Evolutionary conservation across 441 rosid species (phyloP), one percentile per base, ranked within the genome.

Genomic region (Erodium moschatum): DNA sequence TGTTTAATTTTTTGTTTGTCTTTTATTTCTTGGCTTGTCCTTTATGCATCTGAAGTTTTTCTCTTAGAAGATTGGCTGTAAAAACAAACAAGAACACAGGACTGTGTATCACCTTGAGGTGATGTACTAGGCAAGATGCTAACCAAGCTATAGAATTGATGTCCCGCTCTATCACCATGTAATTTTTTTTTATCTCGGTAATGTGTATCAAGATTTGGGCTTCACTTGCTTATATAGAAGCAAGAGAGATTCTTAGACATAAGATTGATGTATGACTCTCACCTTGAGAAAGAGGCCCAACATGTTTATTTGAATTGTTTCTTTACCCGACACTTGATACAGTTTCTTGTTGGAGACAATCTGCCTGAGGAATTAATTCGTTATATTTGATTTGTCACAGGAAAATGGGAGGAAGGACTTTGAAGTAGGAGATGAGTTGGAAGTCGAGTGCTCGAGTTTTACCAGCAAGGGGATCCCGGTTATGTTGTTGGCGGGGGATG

Each of bases 381-480:
- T 40, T 38, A 6, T 71, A 66, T 67, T 74, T 20, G 68, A 64
- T 40, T 76, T 79, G 66, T 60, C 71, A 69, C 87, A 93, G 98
- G 68, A 29, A 5, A 79, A 85, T 63, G 80, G 76, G 65, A 81
- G 77, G 72, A 71, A 71, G 27, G 79, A 80, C 35, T 86, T 78
- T 64, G 83, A 71, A 65, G 66, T 85, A n/a, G 98, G 97, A 52
- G 86, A 88, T 69, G 74, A 76, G 70, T 69, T 93, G 81, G 69
- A 1, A 54, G 97, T 89, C 16, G 77, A 75, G 77, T 91, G 97
- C 70, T 79, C 86, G 29, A 87, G 92, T 81, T 93, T 91, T 79
- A 83, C 84, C 7, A 70, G 80, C 72, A 89, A 91, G 80, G 97
- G 96, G 64, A 72, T 89, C 75, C 93, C 98, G 12, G 83, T 88